Conservation (phyloP, 768 basidiomycete genomes). For the Pisolithus albus region DNA sequence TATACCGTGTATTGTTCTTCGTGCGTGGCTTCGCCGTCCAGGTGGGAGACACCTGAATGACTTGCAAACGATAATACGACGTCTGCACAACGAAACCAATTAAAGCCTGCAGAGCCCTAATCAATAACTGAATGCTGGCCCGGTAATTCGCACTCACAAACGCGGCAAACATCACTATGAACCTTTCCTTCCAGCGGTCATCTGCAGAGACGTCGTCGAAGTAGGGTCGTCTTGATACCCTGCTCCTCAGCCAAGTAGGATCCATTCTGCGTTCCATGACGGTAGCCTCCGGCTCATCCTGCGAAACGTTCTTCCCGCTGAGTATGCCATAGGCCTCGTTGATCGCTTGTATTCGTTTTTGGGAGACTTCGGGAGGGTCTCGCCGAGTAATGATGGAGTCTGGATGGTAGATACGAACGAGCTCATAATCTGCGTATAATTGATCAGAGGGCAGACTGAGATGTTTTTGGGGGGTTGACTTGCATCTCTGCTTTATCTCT, state of each 20-base stretch:
- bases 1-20: slow-evolving; percentile 1
- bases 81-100: slow-evolving; percentile 29
- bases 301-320: slow-evolving; percentile 36
- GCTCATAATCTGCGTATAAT: slow-evolving; percentile 56
- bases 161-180: slow-evolving; percentile 50
- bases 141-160: slow-evolving; percentile 31
- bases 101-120: slow-evolving; percentile 22
- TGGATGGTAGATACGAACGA: slow-evolving; percentile 74
- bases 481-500: slow-evolving; percentile 56
- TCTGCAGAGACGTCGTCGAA: slow-evolving; percentile 40
- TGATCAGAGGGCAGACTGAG: background rate
- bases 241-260: slow-evolving; percentile 38
- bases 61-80: slow-evolving; percentile 24
- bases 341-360: slow-evolving; percentile 64
- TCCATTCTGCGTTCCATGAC: slow-evolving; percentile 19
- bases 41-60: slow-evolving; percentile 17
- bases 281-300: slow-evolving; percentile 11
- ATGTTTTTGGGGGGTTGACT: slow-evolving; percentile 13
- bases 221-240: slow-evolving; percentile 35
- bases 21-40: slow-evolving; percentile 4
- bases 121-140: background rate
- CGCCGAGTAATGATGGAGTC: slow-evolving; percentile 47
- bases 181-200: slow-evolving; percentile 61
- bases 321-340: slow-evolving; percentile 61
- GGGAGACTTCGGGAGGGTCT: slow-evolving; percentile 42